These are phyloP conservation scores for Sphaerulina musiva DNA, from an alignment of 2,329 filamentous ascomycete genomes.

Conservation along the genomic window DNA sequence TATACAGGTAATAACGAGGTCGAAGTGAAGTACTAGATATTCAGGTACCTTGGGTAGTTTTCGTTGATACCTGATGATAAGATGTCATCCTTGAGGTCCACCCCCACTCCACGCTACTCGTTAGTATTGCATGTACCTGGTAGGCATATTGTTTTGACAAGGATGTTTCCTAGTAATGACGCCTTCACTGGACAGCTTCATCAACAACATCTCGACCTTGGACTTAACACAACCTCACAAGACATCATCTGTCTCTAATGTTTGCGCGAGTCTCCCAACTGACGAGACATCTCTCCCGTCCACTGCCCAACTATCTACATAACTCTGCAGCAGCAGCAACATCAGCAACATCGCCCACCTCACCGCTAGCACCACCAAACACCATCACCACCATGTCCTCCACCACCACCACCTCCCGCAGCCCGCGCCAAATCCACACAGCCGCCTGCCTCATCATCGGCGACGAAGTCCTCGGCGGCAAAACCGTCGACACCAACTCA, in stretches of 20 bases:
- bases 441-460: conserved; percentile 92
- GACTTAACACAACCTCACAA: neutral
- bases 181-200: neutral
- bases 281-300: conserved; percentile 62
- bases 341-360: conserved; percentile 27
- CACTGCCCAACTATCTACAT: conserved; percentile 53
- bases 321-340: conserved; percentile 21
- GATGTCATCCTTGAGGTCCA: too few relatives aligned
- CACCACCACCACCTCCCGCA: conserved; percentile 51
- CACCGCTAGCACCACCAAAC: conserved; percentile 39
- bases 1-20: neutral
- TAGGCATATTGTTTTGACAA: too few relatives aligned
- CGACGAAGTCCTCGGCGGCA: conserved; percentile 92
- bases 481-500: conserved; percentile 65
- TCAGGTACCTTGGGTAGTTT: too few relatives aligned
- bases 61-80: neutral
- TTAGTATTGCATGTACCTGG: too few relatives aligned
- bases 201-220: neutral
- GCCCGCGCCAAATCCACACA: conserved; percentile 68
- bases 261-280: conserved; percentile 60
- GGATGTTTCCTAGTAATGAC: too few relatives aligned
- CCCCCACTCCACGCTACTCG: too few relatives aligned
- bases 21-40: neutral
- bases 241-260: neutral
- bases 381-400: conserved; percentile 37